Evolutionary conservation across 2,329 filamentous ascomycete species (phyloP), one percentile per base, ranked within the genome.

Genomic region (Colletotrichum brevisporum): DNA sequence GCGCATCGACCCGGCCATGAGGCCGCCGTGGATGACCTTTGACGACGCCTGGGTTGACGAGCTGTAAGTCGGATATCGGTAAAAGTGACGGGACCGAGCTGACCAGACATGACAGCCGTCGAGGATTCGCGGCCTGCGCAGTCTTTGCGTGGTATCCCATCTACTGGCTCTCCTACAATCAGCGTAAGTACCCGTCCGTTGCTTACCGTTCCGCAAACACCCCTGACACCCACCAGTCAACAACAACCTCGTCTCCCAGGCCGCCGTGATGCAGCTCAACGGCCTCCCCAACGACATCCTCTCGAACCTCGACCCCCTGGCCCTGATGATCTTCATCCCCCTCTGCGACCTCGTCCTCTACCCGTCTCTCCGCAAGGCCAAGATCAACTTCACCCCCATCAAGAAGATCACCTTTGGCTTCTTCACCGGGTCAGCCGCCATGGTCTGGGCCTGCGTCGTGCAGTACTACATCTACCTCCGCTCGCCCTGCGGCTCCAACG

Each of bases 1-100:
- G 72, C 81, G 81, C n/a, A 86, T 92, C 47, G 82, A 83, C 24
- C 81, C 85, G 50, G 80, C 80, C 21, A 79, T 81, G 56, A 88
- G 88, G 45, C 92, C 90, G 0, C 72, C 74, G 1, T 94, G 91
- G 91, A 94, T 94, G 90, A 91, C 87, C 2, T 94, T 94, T 74
- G 91, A 94, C 71, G 92, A 95, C 73, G 88, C 87, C 21, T 95
- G 91, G 91, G 92, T 95, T 45, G 92, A 93, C 75, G 91, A 94
- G 76, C 86, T 94, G 31, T 69, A 21, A 52, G 67, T 67, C 10
- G 31, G 31, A 3, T 12, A 3, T 36, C 31, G 31, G 4, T 8
- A 12, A 36, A 12, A 10, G 31, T 36, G 31, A 27, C 24, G 18
- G 26, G 6, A 24, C 27, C 26, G 47, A n/a, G 41, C 54, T 36